Base-by-base conservation (phyloP, 2,329 filamentous ascomycete species). In the Diaporthe ilicicola region DNA sequence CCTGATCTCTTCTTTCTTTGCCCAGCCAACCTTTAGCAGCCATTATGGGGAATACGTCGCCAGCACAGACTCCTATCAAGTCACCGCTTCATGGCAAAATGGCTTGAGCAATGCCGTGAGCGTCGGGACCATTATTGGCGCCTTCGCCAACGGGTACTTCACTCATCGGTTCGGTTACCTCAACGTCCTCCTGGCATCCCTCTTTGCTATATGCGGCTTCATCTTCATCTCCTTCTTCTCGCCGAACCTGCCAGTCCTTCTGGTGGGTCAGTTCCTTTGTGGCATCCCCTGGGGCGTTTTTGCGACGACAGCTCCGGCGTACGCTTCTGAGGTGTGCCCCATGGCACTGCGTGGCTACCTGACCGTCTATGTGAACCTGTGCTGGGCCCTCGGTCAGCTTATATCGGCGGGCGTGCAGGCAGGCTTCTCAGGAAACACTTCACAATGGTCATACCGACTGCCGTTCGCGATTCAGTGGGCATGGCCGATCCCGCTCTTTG, bases 1-100 rank as follows among this genome's bases (percentile, higher is more conserved):
- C 19, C 70, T 77, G 1, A 46, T 72, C n/a, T n/a, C n/a, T n/a
- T n/a, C n/a, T n/a, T n/a, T n/a, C n/a, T n/a, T n/a, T n/a, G n/a
- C n/a, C n/a, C n/a, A n/a, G n/a, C n/a, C n/a, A n/a, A n/a, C n/a
- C n/a, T n/a, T n/a, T n/a, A n/a, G n/a, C n/a, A n/a, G n/a, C n/a
- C n/a, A n/a, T n/a, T n/a, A n/a, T n/a, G n/a, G 13, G 72, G 76
- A 1, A 76, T 73, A 77, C 19, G 72, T 77, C 8, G 73, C 74
- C 0, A 75, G 76, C 55, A 74, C 75, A 2, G 74, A 76, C 32
- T 78, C 77, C 50, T 70, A 76, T 64, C 78, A 87, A 72, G 78
- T 89, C 32, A 79, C 83, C 0, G 82, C 84, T 0, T 74, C 82
- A 0, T 89, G 87, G 87, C 86, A 88, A 74, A 81, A 85, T 3